Evolutionary conservation across 192 early-diverging fungal species (phyloP).

Genomic region (Linnemannia schmuckeri): DNA sequence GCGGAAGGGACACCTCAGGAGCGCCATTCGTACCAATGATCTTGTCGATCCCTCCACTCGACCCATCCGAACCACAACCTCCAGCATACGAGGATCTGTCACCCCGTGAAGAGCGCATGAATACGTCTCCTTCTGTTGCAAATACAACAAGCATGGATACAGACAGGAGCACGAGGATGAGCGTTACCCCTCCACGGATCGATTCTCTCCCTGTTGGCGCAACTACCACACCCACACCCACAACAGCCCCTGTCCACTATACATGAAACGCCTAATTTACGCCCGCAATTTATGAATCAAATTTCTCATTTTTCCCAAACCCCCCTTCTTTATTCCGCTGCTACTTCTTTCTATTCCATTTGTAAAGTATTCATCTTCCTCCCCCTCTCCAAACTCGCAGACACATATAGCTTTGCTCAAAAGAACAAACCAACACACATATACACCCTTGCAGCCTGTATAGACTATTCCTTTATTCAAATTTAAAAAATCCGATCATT

Average conservation of each 20-base stretch:
- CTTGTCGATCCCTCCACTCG: neutral
- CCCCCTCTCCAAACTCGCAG: no score
- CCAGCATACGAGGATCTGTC: constrained; percentile 41
- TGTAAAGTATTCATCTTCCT: neutral
- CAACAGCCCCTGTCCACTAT: neutral
- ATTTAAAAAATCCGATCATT: no score
- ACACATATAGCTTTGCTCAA: no score
- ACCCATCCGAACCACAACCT: constrained; percentile 7
- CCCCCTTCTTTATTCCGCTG: no score
- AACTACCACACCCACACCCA: neutral
- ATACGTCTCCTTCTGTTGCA: neutral
- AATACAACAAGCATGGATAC: neutral
- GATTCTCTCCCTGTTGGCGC: neutral
- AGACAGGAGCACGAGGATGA: neutral
- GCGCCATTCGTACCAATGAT: neutral
- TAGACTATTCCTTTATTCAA: no score
- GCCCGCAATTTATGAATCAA: neutral
- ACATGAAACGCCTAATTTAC: neutral
- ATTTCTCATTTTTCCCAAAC: neutral
- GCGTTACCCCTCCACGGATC: neutral
- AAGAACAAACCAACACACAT: no score
- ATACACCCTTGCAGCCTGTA: no score
- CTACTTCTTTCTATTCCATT: neutral
- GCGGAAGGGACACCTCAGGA: neutral
- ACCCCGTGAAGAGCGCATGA: neutral